Evolutionary conservation across 805 yeast species (phyloP), one percentile per base, ranked within the genome.

Genomic region (Nakazawaea pomicola): DNA sequence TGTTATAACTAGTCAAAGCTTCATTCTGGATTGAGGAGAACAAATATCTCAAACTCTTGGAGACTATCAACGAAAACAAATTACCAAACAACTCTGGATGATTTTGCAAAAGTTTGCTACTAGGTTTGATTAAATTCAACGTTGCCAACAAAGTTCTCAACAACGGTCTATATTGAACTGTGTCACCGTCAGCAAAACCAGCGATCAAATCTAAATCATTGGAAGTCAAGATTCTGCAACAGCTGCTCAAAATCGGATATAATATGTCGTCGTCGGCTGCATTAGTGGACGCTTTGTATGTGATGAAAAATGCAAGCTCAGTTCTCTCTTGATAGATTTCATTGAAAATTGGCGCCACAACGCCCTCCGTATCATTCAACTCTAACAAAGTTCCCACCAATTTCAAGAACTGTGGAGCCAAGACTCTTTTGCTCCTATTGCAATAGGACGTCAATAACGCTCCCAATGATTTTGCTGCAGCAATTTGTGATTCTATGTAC

Each of bases 391-490:
- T 60, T 7, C 67, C 53, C 0, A 78, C 78, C 4, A 33, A 70
- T 53, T 7, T 59, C 59, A 51, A 62, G 50, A 48, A 59, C 6
- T 41, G 25, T 1, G 45, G 3, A 33, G 43, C 45, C 7, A 69
- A 45, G 4, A 61, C 58, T 0, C 47, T 45, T 1, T 56, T 52
- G 17, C 56, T 57, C 33, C 63, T 66, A 46, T 77, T 72, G 44
- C 83, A 72, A 51, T 65, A 80, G 0, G 91, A 76, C 0, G 91
- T 79, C 17, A 87, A 47, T 25, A 89, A 64, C 1, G 93, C 88
- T 37, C 91, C 89, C 73, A 86, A 78, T 0, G 95, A 74, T 50
- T 81, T 82, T 3, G 87, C 83, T 16, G 84, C 74, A 4, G 76
- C 65, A 12, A 80, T 66, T 52, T 88, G 95, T 1, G 90, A 72